Evolutionary conservation across 129 eudicot genomes (phyloP).

Genomic region (Escallonia rubra): DNA sequence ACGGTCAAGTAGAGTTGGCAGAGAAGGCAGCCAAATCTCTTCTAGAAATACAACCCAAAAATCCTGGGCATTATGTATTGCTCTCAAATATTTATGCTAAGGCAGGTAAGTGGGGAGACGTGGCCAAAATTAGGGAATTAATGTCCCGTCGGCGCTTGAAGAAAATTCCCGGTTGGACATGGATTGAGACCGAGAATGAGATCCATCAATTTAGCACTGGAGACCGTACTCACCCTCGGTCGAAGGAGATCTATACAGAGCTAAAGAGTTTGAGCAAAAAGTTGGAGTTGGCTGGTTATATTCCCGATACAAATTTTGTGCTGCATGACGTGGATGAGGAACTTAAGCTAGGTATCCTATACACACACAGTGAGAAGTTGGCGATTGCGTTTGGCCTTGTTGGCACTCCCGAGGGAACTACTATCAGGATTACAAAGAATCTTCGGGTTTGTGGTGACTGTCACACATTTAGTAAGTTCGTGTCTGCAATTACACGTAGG

Average conservation of each 20-base stretch:
- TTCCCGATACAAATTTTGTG: constrained; percentile 64
- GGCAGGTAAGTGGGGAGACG: constrained; percentile 67
- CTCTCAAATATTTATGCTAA: constrained; percentile 70
- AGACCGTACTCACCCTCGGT: constrained; percentile 44
- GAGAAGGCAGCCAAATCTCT: constrained; percentile 61
- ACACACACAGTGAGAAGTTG: constrained; percentile 58
- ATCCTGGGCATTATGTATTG: constrained; percentile 53
- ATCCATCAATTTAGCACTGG: constrained; percentile 43
- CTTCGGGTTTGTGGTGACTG: constrained; percentile 75
- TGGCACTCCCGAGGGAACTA: constrained; percentile 38
- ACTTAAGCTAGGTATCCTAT: constrained; percentile 37
- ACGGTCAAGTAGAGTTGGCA: constrained; percentile 61
- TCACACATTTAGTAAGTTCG: constrained; percentile 54
- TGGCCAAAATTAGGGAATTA: constrained; percentile 47
- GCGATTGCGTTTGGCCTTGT: constrained; percentile 64
- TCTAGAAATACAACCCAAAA: constrained; percentile 49
- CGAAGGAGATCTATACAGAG: constrained; percentile 43
- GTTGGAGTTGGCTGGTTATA: constrained; percentile 53
- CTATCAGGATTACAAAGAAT: constrained; percentile 57
- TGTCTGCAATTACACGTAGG: constrained; percentile 43
- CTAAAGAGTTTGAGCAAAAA: constrained; percentile 39
- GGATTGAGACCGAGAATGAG: constrained; percentile 50
- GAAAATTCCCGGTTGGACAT: constrained; percentile 72
- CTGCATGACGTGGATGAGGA: constrained; percentile 62
- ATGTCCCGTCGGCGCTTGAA: constrained; percentile 48